Conservation (phyloP, 257 asterid genomes). For the Eucommia ulmoides region DNA sequence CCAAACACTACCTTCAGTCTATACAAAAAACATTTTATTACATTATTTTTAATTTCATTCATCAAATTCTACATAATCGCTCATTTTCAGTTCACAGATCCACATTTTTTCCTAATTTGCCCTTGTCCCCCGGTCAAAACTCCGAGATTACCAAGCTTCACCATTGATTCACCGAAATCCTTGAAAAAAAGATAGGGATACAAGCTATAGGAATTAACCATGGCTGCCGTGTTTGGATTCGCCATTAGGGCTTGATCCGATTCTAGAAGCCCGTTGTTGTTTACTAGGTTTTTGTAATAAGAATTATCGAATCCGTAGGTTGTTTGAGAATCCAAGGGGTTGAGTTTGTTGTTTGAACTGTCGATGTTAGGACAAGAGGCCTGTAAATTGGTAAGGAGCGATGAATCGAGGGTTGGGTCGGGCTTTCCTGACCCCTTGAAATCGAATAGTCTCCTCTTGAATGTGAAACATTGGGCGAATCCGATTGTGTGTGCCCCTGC, state of each 20-base stretch:
- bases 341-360: slow-evolving; percentile 31
- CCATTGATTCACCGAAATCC: slow-evolving; percentile 64
- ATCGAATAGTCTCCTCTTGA: slow-evolving; percentile 68
- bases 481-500: slow-evolving; percentile 75
- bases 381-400: slow-evolving; percentile 28
- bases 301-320: slow-evolving; percentile 29
- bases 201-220: slow-evolving; percentile 41
- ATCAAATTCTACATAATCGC: too few relatives aligned
- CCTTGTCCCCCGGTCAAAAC: slow-evolving; percentile 46
- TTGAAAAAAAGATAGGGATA: slow-evolving; percentile 27
- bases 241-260: slow-evolving; percentile 61
- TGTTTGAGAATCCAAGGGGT: slow-evolving; percentile 40
- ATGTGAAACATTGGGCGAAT: slow-evolving; percentile 65
- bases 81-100: slow-evolving; percentile 23
- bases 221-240: slow-evolving; percentile 35
- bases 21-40: too few relatives aligned
- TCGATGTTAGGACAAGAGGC: slow-evolving; percentile 38
- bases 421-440: slow-evolving; percentile 49
- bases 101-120: slow-evolving; percentile 52
- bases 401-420: slow-evolving; percentile 45
- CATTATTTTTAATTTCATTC: too few relatives aligned
- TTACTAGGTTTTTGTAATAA: slow-evolving; percentile 40
- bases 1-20: too few relatives aligned
- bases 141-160: slow-evolving; percentile 47
- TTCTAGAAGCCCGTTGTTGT: slow-evolving; percentile 50